Evolutionary conservation across 2,329 filamentous ascomycete species (phyloP), one percentile per base, ranked within the genome.

Genomic region (Cordyceps fumosorosea): DNA sequence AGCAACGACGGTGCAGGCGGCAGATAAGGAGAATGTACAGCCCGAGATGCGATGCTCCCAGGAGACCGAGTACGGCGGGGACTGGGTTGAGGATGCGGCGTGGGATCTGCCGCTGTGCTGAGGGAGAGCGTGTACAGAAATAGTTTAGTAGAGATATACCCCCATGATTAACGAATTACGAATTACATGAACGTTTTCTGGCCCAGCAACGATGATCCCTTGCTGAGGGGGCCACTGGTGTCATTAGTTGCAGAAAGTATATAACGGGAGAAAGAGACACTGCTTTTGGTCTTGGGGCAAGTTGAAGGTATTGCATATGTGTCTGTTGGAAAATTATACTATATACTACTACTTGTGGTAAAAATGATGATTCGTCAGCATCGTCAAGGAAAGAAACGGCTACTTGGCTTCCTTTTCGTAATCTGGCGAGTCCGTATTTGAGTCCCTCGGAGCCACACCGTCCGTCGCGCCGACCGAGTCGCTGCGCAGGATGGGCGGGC

Each of bases 401-500:
- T 51, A 59, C 56, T 59, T 59, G 20, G 18, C 20, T 10, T 61
- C 59, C 44, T 62, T 56, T 16, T 62, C 59, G 16, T 10, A 52
- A 26, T 54, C 61, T 8, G 47, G 45, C n/a, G 47, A 47, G 14
- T 62, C 53, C 18, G 34, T 51, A 56, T 56, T 22, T 3, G 62
- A 63, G 37, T 60, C 56, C 10, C 45, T 32, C 24, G 57, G 52
- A 29, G 62, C 56, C 44, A 61, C 42, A 5, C 62, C 62, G 2
- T 60, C 51, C n/a, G 37, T 60, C 12, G 53, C 37, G 12, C 45
- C 53, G 14, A 54, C 56, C 18, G 57, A 56, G 20, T 56, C 57
- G n/a, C 40, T 63, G 6, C 61, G 55, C 29, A 63, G 47, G 18
- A 78, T 66, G 0, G 77, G 76, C 4, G 86, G 86, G 0, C 86